Evolutionary conservation across 129 eudicot genomes (phyloP).

Genomic region (Ambrosia trifida): DNA sequence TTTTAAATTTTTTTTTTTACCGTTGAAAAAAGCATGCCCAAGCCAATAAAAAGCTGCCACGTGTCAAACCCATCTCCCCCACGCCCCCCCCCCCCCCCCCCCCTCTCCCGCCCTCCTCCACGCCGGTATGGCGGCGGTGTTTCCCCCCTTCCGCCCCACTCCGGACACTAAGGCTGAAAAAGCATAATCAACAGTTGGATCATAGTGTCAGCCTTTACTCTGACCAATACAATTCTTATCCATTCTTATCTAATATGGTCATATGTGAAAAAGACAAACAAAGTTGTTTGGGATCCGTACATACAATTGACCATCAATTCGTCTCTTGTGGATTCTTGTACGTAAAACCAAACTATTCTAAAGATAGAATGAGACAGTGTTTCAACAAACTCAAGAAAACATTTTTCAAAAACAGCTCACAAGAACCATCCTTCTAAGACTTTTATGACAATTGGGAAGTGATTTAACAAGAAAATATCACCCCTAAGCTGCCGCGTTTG

Average conservation of each 20-base stretch:
- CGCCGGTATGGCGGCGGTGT: no score
- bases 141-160: no score
- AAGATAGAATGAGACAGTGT: slow-evolving; percentile 11
- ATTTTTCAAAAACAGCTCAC: background rate
- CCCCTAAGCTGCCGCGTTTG: slow-evolving; percentile 41
- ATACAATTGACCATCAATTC: background rate
- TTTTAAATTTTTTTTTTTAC: no score
- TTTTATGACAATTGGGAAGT: slow-evolving; percentile 12
- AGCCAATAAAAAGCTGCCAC: no score
- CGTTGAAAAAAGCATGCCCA: no score
- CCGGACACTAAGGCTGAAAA: no score
- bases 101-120: no score
- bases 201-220: background rate
- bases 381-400: background rate
- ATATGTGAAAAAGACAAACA: background rate
- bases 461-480: background rate
- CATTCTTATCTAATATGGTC: slow-evolving; percentile 1
- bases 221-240: background rate
- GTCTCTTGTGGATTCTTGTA: background rate
- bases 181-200: background rate
- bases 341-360: background rate
- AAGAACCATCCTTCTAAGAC: slow-evolving; percentile 7
- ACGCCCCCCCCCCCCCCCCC: no score
- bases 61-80: no score
- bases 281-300: slow-evolving; percentile 12